These are phyloP conservation scores for Exophiala mesophila DNA, from an alignment of 2,329 filamentous ascomycete species.

Conservation along the genomic window DNA sequence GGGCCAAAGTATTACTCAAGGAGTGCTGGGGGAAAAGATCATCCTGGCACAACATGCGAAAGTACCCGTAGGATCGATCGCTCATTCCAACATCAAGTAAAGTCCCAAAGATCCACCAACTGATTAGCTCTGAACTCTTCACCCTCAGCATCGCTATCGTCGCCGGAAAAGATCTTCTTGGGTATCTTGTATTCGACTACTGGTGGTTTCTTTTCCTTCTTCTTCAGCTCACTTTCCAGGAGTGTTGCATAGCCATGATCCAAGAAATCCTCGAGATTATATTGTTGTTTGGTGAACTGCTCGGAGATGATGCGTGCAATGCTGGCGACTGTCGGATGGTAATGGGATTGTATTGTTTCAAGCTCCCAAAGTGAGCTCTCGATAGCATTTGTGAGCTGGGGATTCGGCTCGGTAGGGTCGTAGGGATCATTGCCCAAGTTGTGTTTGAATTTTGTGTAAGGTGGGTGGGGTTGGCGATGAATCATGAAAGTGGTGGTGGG, in stretches of 20 bases:
- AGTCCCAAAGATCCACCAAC: slow-evolving; percentile 18
- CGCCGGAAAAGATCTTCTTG: slow-evolving; percentile 63
- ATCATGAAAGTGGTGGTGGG: slow-evolving; percentile 94
- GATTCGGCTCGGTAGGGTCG: slow-evolving; percentile 67
- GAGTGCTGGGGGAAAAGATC: too few relatives aligned
- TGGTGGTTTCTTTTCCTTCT: slow-evolving; percentile 76
- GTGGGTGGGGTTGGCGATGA: slow-evolving; percentile 65
- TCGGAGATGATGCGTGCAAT: slow-evolving; percentile 90
- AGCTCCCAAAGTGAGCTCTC: slow-evolving; percentile 95
- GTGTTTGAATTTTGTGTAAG: slow-evolving; percentile 56
- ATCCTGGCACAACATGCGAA: too few relatives aligned
- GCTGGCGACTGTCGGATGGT: slow-evolving; percentile 93
- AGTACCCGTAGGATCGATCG: too few relatives aligned
- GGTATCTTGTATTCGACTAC: slow-evolving; percentile 94
- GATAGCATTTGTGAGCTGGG: slow-evolving; percentile 78
- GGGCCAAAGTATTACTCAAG: too few relatives aligned
- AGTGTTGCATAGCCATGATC: slow-evolving; percentile 81
- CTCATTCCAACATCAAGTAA: too few relatives aligned
- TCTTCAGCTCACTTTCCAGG: slow-evolving; percentile 69
- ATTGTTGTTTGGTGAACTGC: slow-evolving; percentile 93
- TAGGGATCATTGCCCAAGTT: slow-evolving; percentile 70
- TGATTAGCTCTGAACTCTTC: slow-evolving; percentile 5
- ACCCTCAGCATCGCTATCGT: slow-evolving; percentile 10
- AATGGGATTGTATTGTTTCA: slow-evolving; percentile 83
- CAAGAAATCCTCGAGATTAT: slow-evolving; percentile 94